phyloP scores from a whole-genome alignment of 2,329 filamentous ascomycete species.

The Cladosporium sphaerospermum region DNA sequence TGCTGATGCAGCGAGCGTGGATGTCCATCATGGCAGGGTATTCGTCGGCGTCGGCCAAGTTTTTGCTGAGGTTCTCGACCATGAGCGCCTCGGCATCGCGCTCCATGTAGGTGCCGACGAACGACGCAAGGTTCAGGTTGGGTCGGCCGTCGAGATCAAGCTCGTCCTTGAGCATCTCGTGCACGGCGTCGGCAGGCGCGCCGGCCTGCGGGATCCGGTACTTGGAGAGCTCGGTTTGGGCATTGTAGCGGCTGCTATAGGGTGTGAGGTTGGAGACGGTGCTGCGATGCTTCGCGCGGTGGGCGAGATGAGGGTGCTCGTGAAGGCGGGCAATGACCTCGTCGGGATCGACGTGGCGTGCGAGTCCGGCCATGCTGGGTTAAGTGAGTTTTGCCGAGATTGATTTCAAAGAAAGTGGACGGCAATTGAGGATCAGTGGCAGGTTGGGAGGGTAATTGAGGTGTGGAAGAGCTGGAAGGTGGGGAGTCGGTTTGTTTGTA shows the following conservation, averaged over 20 bases:
- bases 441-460: too few species aligned
- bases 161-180: conserved; percentile 54
- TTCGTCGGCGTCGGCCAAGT: conserved; percentile 64
- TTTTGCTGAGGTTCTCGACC: conserved; percentile 63
- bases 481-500: neutral
- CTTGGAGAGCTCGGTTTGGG: conserved; percentile 51
- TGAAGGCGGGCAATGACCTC: conserved; percentile 51
- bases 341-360: conserved; percentile 44
- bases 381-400: neutral
- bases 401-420: neutral
- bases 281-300: conserved; percentile 34
- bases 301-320: conserved; percentile 32
- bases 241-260: conserved; percentile 53
- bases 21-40: conserved; percentile 49
- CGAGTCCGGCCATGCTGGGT: conserved; percentile 42
- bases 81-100: conserved; percentile 53
- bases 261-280: conserved; percentile 48
- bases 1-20: conserved; percentile 62
- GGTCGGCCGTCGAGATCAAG: conserved; percentile 60
- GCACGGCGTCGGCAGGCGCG: conserved; percentile 56
- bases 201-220: conserved; percentile 53
- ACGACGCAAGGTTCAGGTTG: conserved; percentile 63
- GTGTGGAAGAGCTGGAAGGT: neutral
- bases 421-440: neutral
- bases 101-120: conserved; percentile 52